A percentile compares a stretch with the other conserved stretches of the same genome.
phyloP scores from a whole-genome alignment of 179 eudicot species.

The Silene vulgaris region DNA sequence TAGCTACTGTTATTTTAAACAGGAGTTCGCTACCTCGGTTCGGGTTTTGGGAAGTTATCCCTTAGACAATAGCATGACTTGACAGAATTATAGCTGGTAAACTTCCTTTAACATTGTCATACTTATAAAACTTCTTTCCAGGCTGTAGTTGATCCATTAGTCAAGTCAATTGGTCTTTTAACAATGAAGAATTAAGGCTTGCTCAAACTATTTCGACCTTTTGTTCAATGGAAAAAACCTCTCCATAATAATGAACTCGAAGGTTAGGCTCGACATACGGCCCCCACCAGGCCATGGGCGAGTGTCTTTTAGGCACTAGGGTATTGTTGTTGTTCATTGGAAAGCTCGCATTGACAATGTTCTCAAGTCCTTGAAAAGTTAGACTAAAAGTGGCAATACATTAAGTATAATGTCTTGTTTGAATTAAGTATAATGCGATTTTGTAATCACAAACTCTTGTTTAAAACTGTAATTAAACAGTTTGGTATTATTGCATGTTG shows the following conservation, averaged over 20 bases:
- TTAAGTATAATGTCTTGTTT: not conserved
- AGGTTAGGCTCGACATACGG: not conserved
- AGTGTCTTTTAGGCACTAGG: not conserved
- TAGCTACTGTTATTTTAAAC: slow-evolving; percentile 23
- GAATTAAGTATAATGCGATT: not conserved
- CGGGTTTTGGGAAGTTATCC: slow-evolving; percentile 76
- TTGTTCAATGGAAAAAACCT: not conserved
- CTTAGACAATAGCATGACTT: slow-evolving; percentile 43
- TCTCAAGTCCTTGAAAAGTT: not conserved
- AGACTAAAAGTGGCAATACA: not conserved
- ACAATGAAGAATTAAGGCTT: too few species aligned
- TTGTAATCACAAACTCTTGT: too few species aligned
- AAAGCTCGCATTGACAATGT: not conserved
- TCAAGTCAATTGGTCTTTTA: not conserved
- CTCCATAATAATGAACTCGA: not conserved
- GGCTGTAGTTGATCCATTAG: not conserved
- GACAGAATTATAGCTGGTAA: slow-evolving; percentile 19
- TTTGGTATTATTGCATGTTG: too few species aligned
- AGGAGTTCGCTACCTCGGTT: slow-evolving; percentile 61
- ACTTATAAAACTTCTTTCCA: not conserved
- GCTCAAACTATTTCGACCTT: not conserved
- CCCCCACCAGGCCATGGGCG: not conserved
- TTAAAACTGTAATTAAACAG: too few species aligned
- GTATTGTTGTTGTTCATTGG: not conserved
- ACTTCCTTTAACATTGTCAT: not conserved